A percentile compares a stretch with the other conserved stretches of the same genome.
phyloP scores from a whole-genome alignment of 2,329 filamentous ascomycete genomes.

The Nakataea oryzae region DNA sequence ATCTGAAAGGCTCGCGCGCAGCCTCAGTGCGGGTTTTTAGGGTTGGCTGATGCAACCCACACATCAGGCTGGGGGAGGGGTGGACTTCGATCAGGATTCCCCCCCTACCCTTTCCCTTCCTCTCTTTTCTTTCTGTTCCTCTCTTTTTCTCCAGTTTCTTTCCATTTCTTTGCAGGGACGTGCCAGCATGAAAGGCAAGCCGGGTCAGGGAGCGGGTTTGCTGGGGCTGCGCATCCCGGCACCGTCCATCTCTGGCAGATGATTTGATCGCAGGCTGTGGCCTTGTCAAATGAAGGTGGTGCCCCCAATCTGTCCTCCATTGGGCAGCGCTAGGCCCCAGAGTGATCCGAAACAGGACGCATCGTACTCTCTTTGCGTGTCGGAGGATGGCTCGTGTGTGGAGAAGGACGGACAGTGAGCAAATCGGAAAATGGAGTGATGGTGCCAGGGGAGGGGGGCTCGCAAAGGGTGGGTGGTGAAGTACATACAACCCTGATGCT shows the following conservation, averaged over 20 bases:
- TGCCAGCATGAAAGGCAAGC: neutral
- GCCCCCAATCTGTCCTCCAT: neutral
- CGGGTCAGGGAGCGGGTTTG: neutral
- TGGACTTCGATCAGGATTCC: too few species aligned
- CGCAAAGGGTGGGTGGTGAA: too few species aligned
- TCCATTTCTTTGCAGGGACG: too few species aligned
- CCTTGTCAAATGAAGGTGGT: neutral
- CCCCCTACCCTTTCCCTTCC: too few species aligned
- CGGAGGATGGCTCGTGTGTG: neutral
- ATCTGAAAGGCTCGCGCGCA: neutral
- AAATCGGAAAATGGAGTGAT: too few species aligned
- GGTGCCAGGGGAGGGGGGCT: too few species aligned
- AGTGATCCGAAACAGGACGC: too few species aligned
- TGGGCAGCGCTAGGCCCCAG: neutral
- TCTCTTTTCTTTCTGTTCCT: too few species aligned
- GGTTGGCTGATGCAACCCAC: neutral
- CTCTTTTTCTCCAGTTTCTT: too few species aligned
- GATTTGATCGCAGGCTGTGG: neutral
- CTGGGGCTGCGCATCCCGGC: too few species aligned
- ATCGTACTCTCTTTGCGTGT: too few species aligned
- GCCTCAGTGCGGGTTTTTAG: neutral
- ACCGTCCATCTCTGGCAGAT: neutral
- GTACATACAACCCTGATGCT: neutral
- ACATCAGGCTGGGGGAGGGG: too few species aligned
- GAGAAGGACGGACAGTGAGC: neutral